These are phyloP conservation scores for Malassezia sympodialis DNA, from an alignment of 1,284 basidiomycete genomes.

Conservation along the genomic window DNA sequence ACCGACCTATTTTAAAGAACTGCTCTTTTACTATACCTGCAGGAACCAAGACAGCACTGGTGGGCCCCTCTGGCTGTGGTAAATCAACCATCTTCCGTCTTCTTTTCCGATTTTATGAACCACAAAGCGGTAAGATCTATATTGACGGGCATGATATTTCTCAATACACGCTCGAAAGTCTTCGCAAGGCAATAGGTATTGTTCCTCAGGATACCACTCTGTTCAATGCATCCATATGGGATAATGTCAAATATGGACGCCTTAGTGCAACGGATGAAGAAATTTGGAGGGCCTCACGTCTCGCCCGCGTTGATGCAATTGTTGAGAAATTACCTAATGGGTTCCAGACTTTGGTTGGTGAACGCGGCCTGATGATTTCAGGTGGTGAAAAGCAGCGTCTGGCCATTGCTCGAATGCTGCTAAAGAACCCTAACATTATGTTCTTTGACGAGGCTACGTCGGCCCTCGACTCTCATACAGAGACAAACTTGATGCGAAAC, in stretches of 20 bases:
- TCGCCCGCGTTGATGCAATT: constrained; percentile 77
- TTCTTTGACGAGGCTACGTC: constrained; percentile 99
- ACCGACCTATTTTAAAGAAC: constrained; percentile 77
- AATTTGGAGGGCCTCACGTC: constrained; percentile 68
- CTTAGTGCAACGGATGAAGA: constrained; percentile 78
- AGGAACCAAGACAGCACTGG: constrained; percentile 88
- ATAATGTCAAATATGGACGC: constrained; percentile 89
- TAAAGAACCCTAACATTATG: constrained; percentile 87
- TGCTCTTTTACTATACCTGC: constrained; percentile 74
- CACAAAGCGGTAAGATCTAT: constrained; percentile 65
- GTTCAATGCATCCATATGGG: constrained; percentile 87
- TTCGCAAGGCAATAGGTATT: constrained; percentile 72
- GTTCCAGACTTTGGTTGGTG: constrained; percentile 83
- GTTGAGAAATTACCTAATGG: constrained; percentile 71
- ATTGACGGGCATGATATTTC: constrained; percentile 79
- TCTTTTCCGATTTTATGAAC: constrained; percentile 87
- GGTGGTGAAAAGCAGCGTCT: constrained; percentile 95
- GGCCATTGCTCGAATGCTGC: constrained; percentile 78
- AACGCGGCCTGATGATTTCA: constrained; percentile 91
- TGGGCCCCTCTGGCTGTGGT: constrained; percentile 93
- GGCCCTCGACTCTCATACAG: constrained; percentile 84
- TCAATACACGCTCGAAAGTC: constrained; percentile 61
- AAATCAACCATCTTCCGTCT: constrained; percentile 93
- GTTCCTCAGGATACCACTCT: constrained; percentile 96
- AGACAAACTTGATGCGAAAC: constrained; percentile 87